Evolutionary conservation across 768 basidiomycete genomes (phyloP).

Genomic region (Pisolithus marmoratus): DNA sequence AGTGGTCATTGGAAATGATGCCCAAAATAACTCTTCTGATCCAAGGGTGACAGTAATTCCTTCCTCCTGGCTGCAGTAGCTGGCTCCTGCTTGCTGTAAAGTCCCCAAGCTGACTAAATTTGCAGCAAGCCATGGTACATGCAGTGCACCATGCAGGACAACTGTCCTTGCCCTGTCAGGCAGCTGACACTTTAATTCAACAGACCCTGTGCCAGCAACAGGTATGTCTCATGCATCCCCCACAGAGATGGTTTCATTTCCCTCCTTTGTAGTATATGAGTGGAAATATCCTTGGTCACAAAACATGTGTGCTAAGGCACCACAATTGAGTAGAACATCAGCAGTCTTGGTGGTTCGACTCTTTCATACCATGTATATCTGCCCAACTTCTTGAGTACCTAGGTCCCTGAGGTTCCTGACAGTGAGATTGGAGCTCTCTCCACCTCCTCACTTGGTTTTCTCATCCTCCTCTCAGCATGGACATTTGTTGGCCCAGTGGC

Average conservation of each 20-base stretch:
- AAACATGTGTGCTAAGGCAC: no score
- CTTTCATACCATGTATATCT: no score
- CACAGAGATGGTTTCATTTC: conserved; percentile 11
- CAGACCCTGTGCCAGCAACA: conserved; percentile 8
- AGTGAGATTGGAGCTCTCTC: no score
- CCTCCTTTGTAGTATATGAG: no score
- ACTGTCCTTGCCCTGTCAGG: conserved; percentile 1
- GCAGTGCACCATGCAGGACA: conserved; percentile 6
- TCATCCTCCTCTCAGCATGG: conserved; percentile 6
- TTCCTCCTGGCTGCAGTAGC: no score
- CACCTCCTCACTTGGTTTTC: not conserved
- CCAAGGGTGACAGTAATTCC: conserved; percentile 3
- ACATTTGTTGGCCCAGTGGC: conserved; percentile 15
- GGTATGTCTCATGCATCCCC: conserved; percentile 9
- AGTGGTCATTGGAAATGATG: not conserved
- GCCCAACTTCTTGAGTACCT: no score
- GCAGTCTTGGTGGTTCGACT: no score
- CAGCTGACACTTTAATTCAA: conserved; percentile 12
- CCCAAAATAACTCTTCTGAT: conserved; percentile 1
- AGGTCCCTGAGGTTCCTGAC: no score
- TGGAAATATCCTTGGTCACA: no score
- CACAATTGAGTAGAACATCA: no score
- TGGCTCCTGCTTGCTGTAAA: no score
- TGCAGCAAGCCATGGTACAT: conserved; percentile 13
- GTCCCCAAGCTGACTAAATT: conserved; percentile 13